Conservation (phyloP, 2,329 filamentous ascomycete species). For the Mycosphaerella arachidis region DNA sequence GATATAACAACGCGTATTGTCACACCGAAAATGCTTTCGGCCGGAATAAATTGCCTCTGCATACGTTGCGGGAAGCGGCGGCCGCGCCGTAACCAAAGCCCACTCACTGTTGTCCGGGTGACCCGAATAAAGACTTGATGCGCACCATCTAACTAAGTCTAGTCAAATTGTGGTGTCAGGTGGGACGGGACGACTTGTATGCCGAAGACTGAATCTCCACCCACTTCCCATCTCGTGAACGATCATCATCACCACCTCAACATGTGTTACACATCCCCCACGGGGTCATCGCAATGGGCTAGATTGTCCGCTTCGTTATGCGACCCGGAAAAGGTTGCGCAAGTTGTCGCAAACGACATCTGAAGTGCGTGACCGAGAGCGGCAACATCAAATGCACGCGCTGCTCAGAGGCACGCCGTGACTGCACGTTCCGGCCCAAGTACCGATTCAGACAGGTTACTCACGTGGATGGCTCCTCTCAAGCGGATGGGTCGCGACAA, state of each 20-base stretch:
- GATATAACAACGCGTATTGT: too few relatives aligned
- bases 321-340: slow-evolving; percentile 23
- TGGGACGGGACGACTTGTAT: too few relatives aligned
- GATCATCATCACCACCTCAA: too few relatives aligned
- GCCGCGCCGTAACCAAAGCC: background rate
- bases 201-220: too few relatives aligned
- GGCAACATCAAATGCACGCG: slow-evolving; percentile 16
- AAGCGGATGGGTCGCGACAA: slow-evolving; percentile 6
- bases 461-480: slow-evolving; percentile 13
- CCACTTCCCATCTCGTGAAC: too few relatives aligned
- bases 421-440: slow-evolving; percentile 21
- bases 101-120: background rate
- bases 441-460: slow-evolving; percentile 21
- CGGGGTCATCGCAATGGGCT: slow-evolving; percentile 1
- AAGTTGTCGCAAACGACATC: slow-evolving; percentile 21
- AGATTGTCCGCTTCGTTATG: slow-evolving; percentile 18
- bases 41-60: background rate
- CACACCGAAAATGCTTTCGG: background rate
- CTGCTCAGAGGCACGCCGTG: slow-evolving; percentile 17
- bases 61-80: background rate
- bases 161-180: too few relatives aligned
- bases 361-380: slow-evolving; percentile 21
- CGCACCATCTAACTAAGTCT: too few relatives aligned
- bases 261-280: background rate
- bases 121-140: background rate